Evolutionary conservation across 73 alveolate genomes (phyloP), one percentile per base, ranked within the genome.

Genomic region (Breviolum minutum): DNA sequence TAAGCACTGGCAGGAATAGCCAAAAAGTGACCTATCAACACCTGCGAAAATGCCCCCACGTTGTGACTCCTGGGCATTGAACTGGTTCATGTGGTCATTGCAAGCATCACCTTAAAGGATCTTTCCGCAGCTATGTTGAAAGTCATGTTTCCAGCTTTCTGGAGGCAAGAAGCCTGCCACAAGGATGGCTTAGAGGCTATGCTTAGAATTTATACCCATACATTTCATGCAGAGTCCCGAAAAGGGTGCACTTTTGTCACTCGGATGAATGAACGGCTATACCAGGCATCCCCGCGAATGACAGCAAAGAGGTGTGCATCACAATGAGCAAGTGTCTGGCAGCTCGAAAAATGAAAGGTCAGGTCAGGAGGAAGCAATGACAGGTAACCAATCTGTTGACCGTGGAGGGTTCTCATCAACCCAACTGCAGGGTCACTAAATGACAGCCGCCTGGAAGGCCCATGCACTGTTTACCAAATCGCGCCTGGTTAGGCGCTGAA

Each of bases 1-100:
- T 40, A 40, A 40, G 0, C 54, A 40, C 54, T 40, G 54, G 54
- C 54, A 40, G 54, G 5, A n/a, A n/a, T 40, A 40, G 5, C 54
- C 54, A 40, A 40, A 40, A 40, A 40, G 54, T 40, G 54, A 40
- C 3, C 54, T 40, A 40, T 0, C 54, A 40, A 40, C 54, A 40
- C 54, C 54, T 40, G 54, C 0, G 54, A 40, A 40, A 0, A 40
- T 40, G 54, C 54, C 54, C 54, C 54, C 0, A 40, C 54, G n/a
- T 40, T 40, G 17, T 68, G 40, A 32, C 26, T 63, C 94, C 94
- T 86, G 94, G 0, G 94, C 94, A n/a, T 86, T 86, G 94, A 86
- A 63, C 16, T 24, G 11, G 63, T 29, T 7, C 64, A 86, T 86
- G 32, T 62, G n/a, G 27, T 4, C 66, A 77, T 63, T 19, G 9